phyloP scores from a whole-genome alignment of 2,329 filamentous ascomycete species.

The Fusarium camptoceras region DNA sequence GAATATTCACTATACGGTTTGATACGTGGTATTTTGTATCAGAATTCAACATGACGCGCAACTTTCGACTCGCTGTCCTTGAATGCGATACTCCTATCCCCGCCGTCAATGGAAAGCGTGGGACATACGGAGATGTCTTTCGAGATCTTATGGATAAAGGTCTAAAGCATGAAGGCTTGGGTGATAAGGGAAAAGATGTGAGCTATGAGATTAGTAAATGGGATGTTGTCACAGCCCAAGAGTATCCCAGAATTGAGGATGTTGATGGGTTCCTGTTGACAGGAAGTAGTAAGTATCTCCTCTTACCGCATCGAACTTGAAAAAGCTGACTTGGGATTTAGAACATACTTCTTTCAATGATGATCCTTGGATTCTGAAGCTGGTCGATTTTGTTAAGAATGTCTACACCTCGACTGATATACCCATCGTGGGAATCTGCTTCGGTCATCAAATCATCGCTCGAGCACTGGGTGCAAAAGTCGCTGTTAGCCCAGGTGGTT shows the following conservation, averaged over 20 bases:
- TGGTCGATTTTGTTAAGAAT: conserved; percentile 52
- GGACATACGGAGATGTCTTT: conserved; percentile 50
- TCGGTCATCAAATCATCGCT: conserved; percentile 60
- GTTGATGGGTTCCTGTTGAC: conserved; percentile 50
- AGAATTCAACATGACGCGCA: conserved; percentile 34
- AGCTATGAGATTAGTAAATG: conserved; percentile 46
- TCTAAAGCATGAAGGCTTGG: conserved; percentile 37
- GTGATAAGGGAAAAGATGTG: conserved; percentile 28
- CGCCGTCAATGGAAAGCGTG: conserved; percentile 42
- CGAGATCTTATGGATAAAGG: conserved; percentile 45
- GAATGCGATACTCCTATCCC: conserved; percentile 51
- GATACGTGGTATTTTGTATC: not conserved
- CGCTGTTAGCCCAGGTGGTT: conserved; percentile 52
- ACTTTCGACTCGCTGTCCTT: conserved; percentile 46
- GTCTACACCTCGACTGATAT: conserved; percentile 44
- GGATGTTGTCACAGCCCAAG: conserved; percentile 47
- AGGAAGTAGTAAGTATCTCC: conserved; percentile 49
- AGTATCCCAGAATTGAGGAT: conserved; percentile 45
- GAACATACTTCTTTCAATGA: conserved; percentile 54
- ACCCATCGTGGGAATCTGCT: conserved; percentile 59
- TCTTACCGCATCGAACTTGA: accelerated
- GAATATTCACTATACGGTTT: not conserved
- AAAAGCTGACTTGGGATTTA: conserved; percentile 4
- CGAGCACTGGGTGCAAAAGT: conserved; percentile 55
- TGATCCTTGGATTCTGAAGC: conserved; percentile 55